Evolutionary conservation across 352 stramenopile genomes (phyloP).

Genomic region (Phytophthora foliorum): DNA sequence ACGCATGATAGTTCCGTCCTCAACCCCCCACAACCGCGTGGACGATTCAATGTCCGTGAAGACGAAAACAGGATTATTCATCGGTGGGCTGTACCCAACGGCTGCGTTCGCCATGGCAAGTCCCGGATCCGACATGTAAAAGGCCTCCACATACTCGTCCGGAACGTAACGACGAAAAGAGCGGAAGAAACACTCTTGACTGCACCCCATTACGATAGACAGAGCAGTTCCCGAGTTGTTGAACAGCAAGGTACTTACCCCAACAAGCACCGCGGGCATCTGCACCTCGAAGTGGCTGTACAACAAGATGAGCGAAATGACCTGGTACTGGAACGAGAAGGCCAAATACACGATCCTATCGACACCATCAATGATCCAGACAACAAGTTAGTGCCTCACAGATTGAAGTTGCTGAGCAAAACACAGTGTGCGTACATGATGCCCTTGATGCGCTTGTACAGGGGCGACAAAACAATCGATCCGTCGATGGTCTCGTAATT

Average conservation of each 20-base stretch:
- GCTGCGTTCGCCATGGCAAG: constrained; percentile 41
- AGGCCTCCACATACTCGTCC: constrained; percentile 55
- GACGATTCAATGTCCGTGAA: constrained; percentile 79
- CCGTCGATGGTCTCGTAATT: constrained; percentile 66
- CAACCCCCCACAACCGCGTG: constrained; percentile 52
- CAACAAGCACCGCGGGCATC: constrained; percentile 45
- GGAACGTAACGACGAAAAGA: constrained; percentile 51
- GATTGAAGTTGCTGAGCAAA: not conserved
- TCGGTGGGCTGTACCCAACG: constrained; percentile 35
- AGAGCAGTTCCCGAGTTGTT: constrained; percentile 54
- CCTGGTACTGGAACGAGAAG: constrained; percentile 59
- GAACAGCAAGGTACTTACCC: constrained; percentile 54
- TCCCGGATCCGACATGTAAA: constrained; percentile 54
- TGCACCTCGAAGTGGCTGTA: constrained; percentile 43
- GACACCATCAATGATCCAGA: not conserved
- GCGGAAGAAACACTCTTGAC: constrained; percentile 55
- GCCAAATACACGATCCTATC: constrained; percentile 53
- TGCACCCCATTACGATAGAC: constrained; percentile 57
- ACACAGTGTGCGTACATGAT: constrained; percentile 55
- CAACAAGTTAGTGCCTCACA: not conserved
- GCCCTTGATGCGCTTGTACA: constrained; percentile 67
- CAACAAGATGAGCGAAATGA: constrained; percentile 56
- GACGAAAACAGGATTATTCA: constrained; percentile 64
- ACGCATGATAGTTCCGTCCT: constrained; percentile 51
- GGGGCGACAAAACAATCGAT: constrained; percentile 52